Base-by-base conservation (phyloP, 2,329 filamentous ascomycete species). In the Tolypocladium guangdongense region DNA sequence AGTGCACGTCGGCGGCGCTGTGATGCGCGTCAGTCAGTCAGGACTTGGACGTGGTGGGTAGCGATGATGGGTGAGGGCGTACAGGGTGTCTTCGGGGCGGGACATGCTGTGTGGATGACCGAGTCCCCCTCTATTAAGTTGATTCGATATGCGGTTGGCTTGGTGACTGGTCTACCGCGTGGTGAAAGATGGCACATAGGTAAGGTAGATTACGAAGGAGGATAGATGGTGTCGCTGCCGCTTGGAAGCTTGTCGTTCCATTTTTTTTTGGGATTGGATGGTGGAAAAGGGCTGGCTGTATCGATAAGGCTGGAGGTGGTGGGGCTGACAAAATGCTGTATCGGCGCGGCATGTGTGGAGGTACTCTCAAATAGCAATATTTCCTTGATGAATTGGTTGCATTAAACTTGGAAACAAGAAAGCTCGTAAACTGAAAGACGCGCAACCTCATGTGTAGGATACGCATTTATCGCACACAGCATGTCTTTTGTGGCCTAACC, bases 41-140 rank as follows among this genome's bases (percentile, higher is more conserved):
- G 5, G 30, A 7, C 4, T 8, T 8, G 30, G 7, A 8, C 30
- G 30, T 30, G 59, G 56, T 56, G 50, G 54, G 52, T 4, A n/a
- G n/a, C n/a, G n/a, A n/a, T n/a, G n/a, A 7, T 27, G 30, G 30
- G 30, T 7, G 45, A 32, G 55, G 35, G 63, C 81, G 65, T 78
- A 93, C 88, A 97, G 84, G 60, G 83, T 87, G 74, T 99, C 93
- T 78, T 99, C 93, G 59, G 93, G 93, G 62, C 93, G 90, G 66
- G 93, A 97, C 93, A 99, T 97, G 66, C 48, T 86, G 74, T 30
- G 18, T 24, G 35, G 20, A 35, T 7, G 24, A n/a, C 18, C 14
- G 22, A n/a, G 6, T 35, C 12, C 7, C 33, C 14, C 48, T 14
- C 48, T 51, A 30, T n/a, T 32, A 20, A 1, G 4, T 48, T 5